Conservation (phyloP, 192 early-diverging fungal species). For the Entomortierella lignicola region DNA sequence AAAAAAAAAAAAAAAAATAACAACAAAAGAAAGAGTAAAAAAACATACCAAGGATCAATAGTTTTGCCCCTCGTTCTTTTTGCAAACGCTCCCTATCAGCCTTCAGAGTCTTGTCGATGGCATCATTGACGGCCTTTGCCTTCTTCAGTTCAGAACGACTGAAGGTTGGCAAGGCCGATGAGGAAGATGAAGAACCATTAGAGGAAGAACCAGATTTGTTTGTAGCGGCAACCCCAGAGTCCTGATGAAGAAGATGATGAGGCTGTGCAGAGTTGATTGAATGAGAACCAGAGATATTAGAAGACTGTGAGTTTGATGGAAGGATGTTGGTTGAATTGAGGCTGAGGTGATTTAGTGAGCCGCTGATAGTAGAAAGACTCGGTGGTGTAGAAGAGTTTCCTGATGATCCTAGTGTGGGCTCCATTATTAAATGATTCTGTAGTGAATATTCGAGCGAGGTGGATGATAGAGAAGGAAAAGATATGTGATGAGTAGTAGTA, state of each 20-base stretch:
- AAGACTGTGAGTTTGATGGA: neutral
- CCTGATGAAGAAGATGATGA: neutral
- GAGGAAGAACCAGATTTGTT: no score
- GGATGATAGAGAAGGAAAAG: no score
- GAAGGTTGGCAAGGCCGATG: neutral
- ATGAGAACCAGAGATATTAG: neutral
- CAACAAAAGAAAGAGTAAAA: conserved; percentile 1
- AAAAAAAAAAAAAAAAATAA: conserved; percentile 1
- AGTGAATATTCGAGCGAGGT: no score
- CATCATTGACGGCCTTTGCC: conserved; percentile 47
- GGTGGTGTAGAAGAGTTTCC: neutral
- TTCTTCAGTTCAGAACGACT: conserved; percentile 30
- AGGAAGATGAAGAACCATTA: neutral
- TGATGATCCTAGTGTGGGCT: conserved; percentile 10
- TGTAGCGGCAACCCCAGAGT: no score
- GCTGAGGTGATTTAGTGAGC: neutral
- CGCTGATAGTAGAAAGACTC: conserved; percentile 1
- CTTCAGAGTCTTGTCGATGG: conserved; percentile 35
- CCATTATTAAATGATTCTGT: conserved; percentile 3
- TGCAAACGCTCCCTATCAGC: conserved; percentile 42
- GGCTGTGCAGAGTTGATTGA: conserved; percentile 19
- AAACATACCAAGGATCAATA: conserved; percentile 52
- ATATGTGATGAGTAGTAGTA: no score
- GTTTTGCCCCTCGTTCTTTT: conserved; percentile 49
- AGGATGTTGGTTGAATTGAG: neutral